Evolutionary conservation across 495 filamentous ascomycete species (phyloP).

Genomic region (Neurospora sp.): DNA sequence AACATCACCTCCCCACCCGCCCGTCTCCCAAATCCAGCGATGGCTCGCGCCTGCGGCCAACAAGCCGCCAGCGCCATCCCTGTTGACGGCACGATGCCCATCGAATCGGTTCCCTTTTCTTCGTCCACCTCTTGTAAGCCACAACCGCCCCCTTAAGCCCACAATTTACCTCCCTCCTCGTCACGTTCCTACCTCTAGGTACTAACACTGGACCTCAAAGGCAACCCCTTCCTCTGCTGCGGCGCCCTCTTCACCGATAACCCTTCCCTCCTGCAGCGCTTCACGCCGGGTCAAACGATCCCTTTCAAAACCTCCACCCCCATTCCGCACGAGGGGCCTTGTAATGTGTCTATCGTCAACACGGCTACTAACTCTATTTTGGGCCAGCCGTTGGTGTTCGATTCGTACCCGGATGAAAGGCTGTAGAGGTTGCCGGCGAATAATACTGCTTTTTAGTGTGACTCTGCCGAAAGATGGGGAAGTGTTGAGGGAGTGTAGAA

Average conservation of each 20-base stretch:
- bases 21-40: constrained; percentile 51
- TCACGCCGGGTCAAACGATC: constrained; percentile 48
- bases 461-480: constrained; percentile 40
- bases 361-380: constrained; percentile 49
- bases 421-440: constrained; percentile 35
- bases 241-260: constrained; percentile 61
- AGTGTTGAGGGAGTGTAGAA: constrained; percentile 30
- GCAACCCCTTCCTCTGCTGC: constrained; percentile 45
- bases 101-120: constrained; percentile 7
- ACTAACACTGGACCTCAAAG: neutral
- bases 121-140: neutral
- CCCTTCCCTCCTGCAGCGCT: constrained; percentile 48
- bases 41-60: constrained; percentile 48
- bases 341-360: constrained; percentile 59
- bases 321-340: constrained; percentile 55
- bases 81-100: constrained; percentile 41
- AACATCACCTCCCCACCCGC: constrained; percentile 47
- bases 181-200: neutral
- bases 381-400: constrained; percentile 38
- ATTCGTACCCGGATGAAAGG: constrained; percentile 33
- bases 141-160: neutral
- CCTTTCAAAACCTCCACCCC: constrained; percentile 34
- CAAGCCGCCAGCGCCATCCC: constrained; percentile 47
- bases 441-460: constrained; percentile 56
- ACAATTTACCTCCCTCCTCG: neutral